phyloP scores from a whole-genome alignment of 2,329 filamentous ascomycete species.

The Biscogniauxia sp. region DNA sequence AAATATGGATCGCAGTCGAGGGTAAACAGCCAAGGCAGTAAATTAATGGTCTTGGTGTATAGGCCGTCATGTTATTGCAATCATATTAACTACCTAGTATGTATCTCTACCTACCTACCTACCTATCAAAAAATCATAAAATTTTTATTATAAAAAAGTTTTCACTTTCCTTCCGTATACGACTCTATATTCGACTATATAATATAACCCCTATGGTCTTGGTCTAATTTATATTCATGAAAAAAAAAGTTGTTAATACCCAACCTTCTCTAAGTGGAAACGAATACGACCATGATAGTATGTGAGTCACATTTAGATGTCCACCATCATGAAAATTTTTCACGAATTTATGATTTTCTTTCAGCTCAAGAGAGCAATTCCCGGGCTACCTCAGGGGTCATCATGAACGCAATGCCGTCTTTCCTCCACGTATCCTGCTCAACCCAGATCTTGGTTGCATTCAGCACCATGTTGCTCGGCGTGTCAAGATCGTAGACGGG shows the following conservation, averaged over 20 bases:
- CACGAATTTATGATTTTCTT: not conserved
- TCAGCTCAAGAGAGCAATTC: slow-evolving; percentile 32
- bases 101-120: too few relatives aligned
- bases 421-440: slow-evolving; percentile 48
- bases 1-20: too few relatives aligned
- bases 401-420: slow-evolving; percentile 45
- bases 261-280: too few relatives aligned
- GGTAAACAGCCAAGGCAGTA: too few relatives aligned
- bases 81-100: not conserved
- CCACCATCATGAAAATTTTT: not conserved
- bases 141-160: not conserved
- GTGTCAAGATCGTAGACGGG: slow-evolving; percentile 26
- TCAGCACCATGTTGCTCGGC: slow-evolving; percentile 46
- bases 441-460: slow-evolving; percentile 41
- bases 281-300: too few relatives aligned
- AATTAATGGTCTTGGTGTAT: too few relatives aligned
- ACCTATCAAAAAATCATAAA: too few relatives aligned
- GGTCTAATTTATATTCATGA: too few relatives aligned
- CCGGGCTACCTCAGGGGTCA: slow-evolving; percentile 36
- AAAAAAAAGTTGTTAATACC: too few relatives aligned
- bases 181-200: too few relatives aligned
- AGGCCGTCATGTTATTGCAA: too few relatives aligned
- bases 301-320: not conserved
- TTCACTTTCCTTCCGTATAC: not conserved
- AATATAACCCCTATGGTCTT: too few relatives aligned